Percentiles rank a stretch among this genome's conserved stretches.
phyloP scores from a whole-genome alignment of 2,329 filamentous ascomycete species.

The Sarocladium brachiariae region DNA sequence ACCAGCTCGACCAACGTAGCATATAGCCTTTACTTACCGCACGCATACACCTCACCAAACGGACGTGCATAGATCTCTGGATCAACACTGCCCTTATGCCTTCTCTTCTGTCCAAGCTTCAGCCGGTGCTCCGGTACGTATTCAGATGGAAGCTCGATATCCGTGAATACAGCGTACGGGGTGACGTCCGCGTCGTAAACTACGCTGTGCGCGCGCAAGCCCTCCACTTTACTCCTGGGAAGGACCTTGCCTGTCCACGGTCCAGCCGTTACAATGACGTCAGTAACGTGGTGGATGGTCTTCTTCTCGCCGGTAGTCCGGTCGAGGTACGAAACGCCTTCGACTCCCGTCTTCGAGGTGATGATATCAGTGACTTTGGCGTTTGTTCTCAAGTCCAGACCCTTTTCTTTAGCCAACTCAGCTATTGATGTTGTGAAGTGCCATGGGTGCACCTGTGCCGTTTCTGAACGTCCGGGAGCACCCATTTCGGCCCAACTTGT shows the following conservation, averaged over 20 bases:
- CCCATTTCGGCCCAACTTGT: slow-evolving; percentile 78
- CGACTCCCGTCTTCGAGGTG: slow-evolving; percentile 43
- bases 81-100: slow-evolving; percentile 58
- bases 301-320: slow-evolving; percentile 30
- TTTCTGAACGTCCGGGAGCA: slow-evolving; percentile 57
- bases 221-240: slow-evolving; percentile 50
- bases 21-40: slow-evolving; percentile 52
- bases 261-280: slow-evolving; percentile 50
- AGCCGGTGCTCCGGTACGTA: slow-evolving; percentile 49
- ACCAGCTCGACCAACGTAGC: background rate
- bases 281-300: slow-evolving; percentile 39
- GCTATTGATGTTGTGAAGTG: slow-evolving; percentile 86
- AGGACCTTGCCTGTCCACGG: slow-evolving; percentile 58
- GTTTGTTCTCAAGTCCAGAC: slow-evolving; percentile 60
- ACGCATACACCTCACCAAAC: slow-evolving; percentile 85
- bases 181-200: slow-evolving; percentile 59
- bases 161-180: slow-evolving; percentile 77
- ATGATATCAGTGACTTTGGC: slow-evolving; percentile 62
- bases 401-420: slow-evolving; percentile 62
- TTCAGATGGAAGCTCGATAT: slow-evolving; percentile 65
- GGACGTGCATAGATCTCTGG: slow-evolving; percentile 94
- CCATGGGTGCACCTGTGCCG: slow-evolving; percentile 88
- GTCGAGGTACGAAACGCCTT: slow-evolving; percentile 55
- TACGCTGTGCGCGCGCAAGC: slow-evolving; percentile 57
- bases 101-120: slow-evolving; percentile 41